Conservation (phyloP, 1,139 yeast genomes). For the Kodamaea alishanica region DNA sequence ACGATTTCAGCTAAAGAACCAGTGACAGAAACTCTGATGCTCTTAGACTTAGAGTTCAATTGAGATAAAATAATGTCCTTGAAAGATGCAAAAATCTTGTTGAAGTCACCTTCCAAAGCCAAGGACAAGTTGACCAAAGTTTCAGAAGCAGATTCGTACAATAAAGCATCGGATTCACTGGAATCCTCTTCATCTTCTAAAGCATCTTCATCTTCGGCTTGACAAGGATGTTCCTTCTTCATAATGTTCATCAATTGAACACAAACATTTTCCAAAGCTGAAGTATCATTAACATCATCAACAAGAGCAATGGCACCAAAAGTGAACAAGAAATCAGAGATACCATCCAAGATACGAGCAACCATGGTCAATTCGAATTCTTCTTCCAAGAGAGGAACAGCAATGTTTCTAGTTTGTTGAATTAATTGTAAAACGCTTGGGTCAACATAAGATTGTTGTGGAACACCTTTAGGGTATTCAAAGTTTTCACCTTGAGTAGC, state of each 20-base stretch:
- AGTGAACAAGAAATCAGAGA: slow-evolving; percentile 64
- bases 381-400: slow-evolving; percentile 61
- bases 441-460: slow-evolving; percentile 58
- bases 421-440: slow-evolving; percentile 57
- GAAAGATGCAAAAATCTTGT: slow-evolving; percentile 67
- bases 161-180: slow-evolving; percentile 82
- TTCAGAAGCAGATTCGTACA: slow-evolving; percentile 83
- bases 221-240: slow-evolving; percentile 81
- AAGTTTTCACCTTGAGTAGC: slow-evolving; percentile 48
- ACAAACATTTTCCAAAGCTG: slow-evolving; percentile 63
- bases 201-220: slow-evolving; percentile 51
- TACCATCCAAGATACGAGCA: slow-evolving; percentile 69
- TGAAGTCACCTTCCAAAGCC: slow-evolving; percentile 73
- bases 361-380: slow-evolving; percentile 85
- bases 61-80: slow-evolving; percentile 62
- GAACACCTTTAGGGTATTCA: slow-evolving; percentile 72
- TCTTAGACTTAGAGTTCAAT: slow-evolving; percentile 61
- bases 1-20: slow-evolving; percentile 92
- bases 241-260: slow-evolving; percentile 66
- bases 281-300: slow-evolving; percentile 54
- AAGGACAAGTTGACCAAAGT: slow-evolving; percentile 73
- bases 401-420: slow-evolving; percentile 60
- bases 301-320: slow-evolving; percentile 74
- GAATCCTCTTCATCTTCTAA: slow-evolving; percentile 64
- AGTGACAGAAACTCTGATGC: slow-evolving; percentile 76